A percentile compares a stretch with the other conserved stretches of the same genome.
Evolutionary conservation across 2,329 filamentous ascomycete genomes (phyloP).

Genomic region (Cordyceps javanica): DNA sequence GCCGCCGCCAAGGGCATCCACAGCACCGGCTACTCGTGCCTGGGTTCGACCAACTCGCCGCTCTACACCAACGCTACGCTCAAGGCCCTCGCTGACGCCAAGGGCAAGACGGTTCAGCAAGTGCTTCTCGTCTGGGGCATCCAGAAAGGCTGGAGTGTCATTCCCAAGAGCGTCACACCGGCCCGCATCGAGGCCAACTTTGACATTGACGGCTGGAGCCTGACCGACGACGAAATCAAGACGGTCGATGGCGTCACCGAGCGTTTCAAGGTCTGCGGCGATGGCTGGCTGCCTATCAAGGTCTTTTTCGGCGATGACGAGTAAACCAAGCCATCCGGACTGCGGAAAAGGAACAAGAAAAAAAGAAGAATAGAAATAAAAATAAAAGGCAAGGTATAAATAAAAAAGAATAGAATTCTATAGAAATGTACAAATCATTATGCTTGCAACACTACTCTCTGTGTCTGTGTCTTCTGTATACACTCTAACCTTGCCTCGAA

Average conservation of each 20-base stretch:
- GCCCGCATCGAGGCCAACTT: conserved; percentile 71
- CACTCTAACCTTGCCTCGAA: not conserved
- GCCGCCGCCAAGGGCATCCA: conserved; percentile 69
- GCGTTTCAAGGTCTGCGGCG: conserved; percentile 77
- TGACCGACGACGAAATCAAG: conserved; percentile 66
- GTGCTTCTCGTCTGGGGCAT: conserved; percentile 75
- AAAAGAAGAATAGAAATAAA: not conserved
- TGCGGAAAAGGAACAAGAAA: not conserved
- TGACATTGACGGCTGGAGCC: conserved; percentile 64
- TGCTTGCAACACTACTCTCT: not conserved
- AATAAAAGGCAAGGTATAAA: not conserved
- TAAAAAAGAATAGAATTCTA: not conserved
- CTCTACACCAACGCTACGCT: conserved; percentile 62
- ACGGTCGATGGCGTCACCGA: conserved; percentile 62
- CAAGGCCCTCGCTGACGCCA: conserved; percentile 54
- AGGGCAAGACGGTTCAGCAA: conserved; percentile 67
- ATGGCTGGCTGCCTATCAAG: conserved; percentile 66
- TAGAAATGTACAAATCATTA: conserved; percentile 4
- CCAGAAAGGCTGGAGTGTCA: conserved; percentile 73
- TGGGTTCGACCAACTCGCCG: conserved; percentile 65
- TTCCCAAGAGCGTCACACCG: conserved; percentile 76
- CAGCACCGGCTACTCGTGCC: conserved; percentile 66
- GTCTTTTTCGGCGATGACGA: conserved; percentile 83
- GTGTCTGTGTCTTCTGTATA: not conserved
- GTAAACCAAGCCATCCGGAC: conserved; percentile 28